phyloP scores from a whole-genome alignment of 176 grass and related monocot species.

The Alloteropsis semialata region DNA sequence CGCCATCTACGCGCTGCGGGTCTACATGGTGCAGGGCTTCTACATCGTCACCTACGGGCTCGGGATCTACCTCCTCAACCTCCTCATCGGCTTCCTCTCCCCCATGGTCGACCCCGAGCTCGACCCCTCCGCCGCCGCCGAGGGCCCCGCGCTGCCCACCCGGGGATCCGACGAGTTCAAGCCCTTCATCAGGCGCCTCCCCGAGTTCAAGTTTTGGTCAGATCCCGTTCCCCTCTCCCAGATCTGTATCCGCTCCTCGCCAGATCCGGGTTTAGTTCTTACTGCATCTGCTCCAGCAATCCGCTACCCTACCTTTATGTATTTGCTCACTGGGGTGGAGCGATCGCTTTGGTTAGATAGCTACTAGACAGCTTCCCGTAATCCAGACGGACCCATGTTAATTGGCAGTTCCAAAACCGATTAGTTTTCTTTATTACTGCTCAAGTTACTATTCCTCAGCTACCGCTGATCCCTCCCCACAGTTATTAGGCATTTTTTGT shows the following conservation, averaged over 20 bases:
- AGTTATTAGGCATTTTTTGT: background rate
- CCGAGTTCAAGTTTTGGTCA: constrained; percentile 98
- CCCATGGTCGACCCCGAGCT: constrained; percentile 91
- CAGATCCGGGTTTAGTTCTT: constrained; percentile 19
- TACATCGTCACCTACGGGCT: constrained; percentile 89
- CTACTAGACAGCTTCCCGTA: background rate
- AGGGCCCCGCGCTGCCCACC: constrained; percentile 66
- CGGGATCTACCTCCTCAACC: constrained; percentile 94
- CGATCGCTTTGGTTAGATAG: background rate
- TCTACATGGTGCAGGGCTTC: constrained; percentile 77
- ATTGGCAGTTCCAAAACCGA: background rate
- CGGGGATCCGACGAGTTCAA: constrained; percentile 93
- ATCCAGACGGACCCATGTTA: background rate
- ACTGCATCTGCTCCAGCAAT: background rate
- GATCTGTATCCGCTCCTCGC: background rate
- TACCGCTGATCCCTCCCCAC: background rate
- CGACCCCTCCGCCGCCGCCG: constrained; percentile 46
- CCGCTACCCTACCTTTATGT: background rate
- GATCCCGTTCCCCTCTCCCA: background rate
- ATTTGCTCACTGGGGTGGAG: background rate
- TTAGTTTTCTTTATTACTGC: background rate
- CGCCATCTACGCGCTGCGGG: constrained; percentile 60
- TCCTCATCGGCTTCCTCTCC: constrained; percentile 91
- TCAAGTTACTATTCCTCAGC: background rate
- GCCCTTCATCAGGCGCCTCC: constrained; percentile 88